A percentile compares a stretch with the other conserved stretches of the same genome.
These are phyloP conservation scores for Davidsoniella eucalypti DNA, from an alignment of 2,329 filamentous ascomycete species.

Conservation along the genomic window DNA sequence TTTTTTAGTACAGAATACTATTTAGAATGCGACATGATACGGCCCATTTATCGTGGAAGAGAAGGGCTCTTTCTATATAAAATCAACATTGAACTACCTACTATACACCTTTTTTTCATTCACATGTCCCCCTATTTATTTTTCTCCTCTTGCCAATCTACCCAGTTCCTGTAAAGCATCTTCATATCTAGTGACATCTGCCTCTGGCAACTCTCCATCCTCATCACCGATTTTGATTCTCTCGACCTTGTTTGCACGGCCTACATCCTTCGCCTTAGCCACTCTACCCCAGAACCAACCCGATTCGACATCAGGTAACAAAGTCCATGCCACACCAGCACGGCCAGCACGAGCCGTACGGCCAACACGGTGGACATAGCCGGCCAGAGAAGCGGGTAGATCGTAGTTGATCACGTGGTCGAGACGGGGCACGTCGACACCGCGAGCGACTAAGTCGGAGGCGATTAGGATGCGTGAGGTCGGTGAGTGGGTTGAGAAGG, in stretches of 20 bases:
- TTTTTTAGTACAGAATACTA: no score
- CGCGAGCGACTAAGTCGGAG: constrained; percentile 83
- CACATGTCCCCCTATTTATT: background rate
- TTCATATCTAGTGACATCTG: constrained; percentile 32
- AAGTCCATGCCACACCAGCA: constrained; percentile 64
- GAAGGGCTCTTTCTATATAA: no score
- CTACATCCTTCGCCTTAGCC: constrained; percentile 37
- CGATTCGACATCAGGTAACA: constrained; percentile 68
- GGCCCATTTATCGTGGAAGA: no score
- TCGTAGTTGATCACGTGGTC: constrained; percentile 91
- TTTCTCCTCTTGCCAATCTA: constrained; percentile 32
- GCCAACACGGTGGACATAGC: constrained; percentile 83
- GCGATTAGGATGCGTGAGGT: constrained; percentile 64
- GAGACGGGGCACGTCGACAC: constrained; percentile 65
- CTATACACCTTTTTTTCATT: no score
- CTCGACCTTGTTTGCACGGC: constrained; percentile 29
- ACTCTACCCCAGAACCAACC: constrained; percentile 88
- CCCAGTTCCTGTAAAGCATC: constrained; percentile 44
- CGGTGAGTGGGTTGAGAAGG: constrained; percentile 50
- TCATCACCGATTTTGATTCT: constrained; percentile 25
- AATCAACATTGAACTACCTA: no score
- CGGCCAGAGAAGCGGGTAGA: constrained; percentile 61
- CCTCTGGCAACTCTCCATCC: constrained; percentile 28
- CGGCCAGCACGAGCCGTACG: constrained; percentile 73
- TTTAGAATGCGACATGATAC: no score